A percentile compares a stretch with the other conserved stretches of the same genome.
Conservation (phyloP, 2,329 filamentous ascomycete species). For the Epichloe aotearoae region DNA sequence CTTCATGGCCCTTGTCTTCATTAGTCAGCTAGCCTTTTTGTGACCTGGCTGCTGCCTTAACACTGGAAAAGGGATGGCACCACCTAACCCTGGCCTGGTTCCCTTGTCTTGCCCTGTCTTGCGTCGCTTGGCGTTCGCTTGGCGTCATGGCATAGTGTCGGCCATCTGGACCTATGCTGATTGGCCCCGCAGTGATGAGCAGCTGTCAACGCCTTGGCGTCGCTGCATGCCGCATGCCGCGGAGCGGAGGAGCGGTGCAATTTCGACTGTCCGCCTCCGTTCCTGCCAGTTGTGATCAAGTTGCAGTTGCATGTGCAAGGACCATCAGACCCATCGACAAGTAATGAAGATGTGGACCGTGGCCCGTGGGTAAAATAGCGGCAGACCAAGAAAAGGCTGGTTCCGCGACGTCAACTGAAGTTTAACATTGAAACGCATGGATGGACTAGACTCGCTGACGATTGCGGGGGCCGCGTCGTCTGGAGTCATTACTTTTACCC, state of each 20-base stretch:
- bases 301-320: conserved; percentile 1
- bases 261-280: conserved; percentile 14
- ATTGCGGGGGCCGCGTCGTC: background rate
- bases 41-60: too few relatives aligned
- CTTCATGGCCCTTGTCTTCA: too few relatives aligned
- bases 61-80: too few relatives aligned
- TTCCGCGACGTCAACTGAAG: background rate
- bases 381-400: background rate
- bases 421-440: conserved; percentile 1
- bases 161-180: background rate
- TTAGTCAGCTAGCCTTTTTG: too few relatives aligned
- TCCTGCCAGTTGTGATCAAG: conserved; percentile 3
- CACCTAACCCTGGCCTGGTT: background rate
- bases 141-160: background rate
- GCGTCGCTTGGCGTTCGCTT: background rate
- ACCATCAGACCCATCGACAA: background rate
- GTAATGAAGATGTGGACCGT: background rate
- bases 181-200: background rate
- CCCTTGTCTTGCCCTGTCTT: background rate
- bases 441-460: background rate
- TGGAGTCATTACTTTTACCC: background rate
- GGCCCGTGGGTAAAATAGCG: background rate
- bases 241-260: conserved; percentile 18
- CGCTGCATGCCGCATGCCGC: background rate
- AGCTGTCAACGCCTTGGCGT: background rate